Evolutionary conservation across 371 early-diverging fungal genomes (phyloP).

Genomic region (Haplosporangium sp.): DNA sequence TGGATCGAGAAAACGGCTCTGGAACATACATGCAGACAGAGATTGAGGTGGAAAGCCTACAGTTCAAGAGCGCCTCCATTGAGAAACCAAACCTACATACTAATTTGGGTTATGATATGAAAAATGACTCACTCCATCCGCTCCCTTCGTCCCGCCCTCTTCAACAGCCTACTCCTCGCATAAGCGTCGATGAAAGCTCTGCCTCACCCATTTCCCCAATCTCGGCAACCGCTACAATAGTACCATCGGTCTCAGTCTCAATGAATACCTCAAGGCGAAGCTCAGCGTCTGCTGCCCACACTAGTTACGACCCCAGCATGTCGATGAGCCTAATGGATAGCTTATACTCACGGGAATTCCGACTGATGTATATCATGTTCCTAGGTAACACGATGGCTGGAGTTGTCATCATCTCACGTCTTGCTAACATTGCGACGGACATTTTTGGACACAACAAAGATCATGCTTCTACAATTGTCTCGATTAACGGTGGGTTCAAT

Average conservation of each 20-base stretch:
- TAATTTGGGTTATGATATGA: neutral
- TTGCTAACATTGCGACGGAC: conserved; percentile 66
- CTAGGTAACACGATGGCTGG: conserved; percentile 67
- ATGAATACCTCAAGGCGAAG: conserved; percentile 26
- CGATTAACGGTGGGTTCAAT: conserved; percentile 72
- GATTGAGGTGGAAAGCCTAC: conserved; percentile 13
- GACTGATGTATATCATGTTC: conserved; percentile 65
- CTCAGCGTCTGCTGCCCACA: conserved; percentile 19
- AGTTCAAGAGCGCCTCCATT: conserved; percentile 9
- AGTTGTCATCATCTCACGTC: conserved; percentile 66
- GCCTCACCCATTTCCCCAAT: conserved; percentile 30
- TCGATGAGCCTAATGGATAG: conserved; percentile 65
- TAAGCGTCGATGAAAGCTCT: conserved; percentile 25
- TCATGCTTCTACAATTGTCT: conserved; percentile 65
- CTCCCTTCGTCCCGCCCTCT: conserved; percentile 24
- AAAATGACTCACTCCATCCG: conserved; percentile 17
- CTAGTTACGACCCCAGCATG: conserved; percentile 58
- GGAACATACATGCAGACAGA: conserved; percentile 12
- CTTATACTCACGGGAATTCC: conserved; percentile 63
- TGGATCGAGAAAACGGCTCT: conserved; percentile 25
- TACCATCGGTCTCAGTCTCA: conserved; percentile 25
- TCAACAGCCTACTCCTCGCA: conserved; percentile 23
- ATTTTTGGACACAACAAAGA: conserved; percentile 58
- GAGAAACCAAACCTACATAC: conserved; percentile 28
- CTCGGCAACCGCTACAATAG: conserved; percentile 32